phyloP scores from a whole-genome alignment of 2,329 filamentous ascomycete species.

The Thermochaetoides dissita region DNA sequence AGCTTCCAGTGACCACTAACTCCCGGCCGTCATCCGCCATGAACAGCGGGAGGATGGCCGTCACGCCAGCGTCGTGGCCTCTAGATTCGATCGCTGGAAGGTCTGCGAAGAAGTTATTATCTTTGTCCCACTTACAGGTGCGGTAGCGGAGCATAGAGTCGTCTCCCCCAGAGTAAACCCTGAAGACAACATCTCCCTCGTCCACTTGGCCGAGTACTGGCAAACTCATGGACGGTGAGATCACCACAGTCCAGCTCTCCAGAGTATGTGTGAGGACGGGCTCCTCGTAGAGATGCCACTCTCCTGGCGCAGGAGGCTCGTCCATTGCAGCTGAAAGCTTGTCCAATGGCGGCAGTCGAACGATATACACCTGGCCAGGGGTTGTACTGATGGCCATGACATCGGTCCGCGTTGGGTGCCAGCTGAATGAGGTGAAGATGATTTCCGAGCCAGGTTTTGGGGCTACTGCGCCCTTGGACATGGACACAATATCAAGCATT shows the following conservation, averaged over 20 bases:
- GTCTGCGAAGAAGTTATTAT: neutral
- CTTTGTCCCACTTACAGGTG: constrained; percentile 17
- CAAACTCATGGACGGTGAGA: constrained; percentile 20
- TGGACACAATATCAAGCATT: constrained; percentile 31
- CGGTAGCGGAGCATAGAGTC: constrained; percentile 48
- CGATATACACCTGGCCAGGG: constrained; percentile 46
- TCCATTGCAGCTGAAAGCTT: no score
- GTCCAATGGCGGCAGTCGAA: constrained; percentile 33
- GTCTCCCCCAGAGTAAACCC: constrained; percentile 59
- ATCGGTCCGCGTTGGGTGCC: constrained; percentile 45
- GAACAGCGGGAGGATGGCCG: constrained; percentile 63
- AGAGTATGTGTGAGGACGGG: constrained; percentile 38
- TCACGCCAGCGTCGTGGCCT: constrained; percentile 68
- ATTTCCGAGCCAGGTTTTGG: constrained; percentile 21
- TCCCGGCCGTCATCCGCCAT: constrained; percentile 28
- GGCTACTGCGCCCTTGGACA: constrained; percentile 28
- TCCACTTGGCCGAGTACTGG: neutral
- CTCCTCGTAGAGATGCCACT: constrained; percentile 20
- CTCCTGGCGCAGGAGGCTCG: constrained; percentile 6
- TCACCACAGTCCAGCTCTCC: constrained; percentile 63
- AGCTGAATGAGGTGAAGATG: constrained; percentile 59
- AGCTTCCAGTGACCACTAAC: constrained; percentile 72
- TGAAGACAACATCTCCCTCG: constrained; percentile 18
- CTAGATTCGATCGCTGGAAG: constrained; percentile 15
- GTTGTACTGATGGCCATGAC: constrained; percentile 60